Evolutionary conservation across 2,329 filamentous ascomycete genomes (phyloP), one percentile per base, ranked within the genome.

Genomic region (Penicillium sp.): DNA sequence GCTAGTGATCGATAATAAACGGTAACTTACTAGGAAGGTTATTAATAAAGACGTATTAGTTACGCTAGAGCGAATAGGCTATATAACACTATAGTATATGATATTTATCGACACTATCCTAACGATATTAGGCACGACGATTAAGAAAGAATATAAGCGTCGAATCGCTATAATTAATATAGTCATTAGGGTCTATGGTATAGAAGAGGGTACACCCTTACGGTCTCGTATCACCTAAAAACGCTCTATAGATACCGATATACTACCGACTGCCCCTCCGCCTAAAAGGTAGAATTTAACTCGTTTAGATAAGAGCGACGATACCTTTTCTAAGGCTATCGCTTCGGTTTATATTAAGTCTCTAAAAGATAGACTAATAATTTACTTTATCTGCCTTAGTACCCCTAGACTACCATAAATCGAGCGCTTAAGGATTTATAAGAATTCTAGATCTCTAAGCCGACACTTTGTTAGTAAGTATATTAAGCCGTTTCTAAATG

Each of bases 121-220:
- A 26, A 64, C 58, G 16, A 61, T 68, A 55, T 61, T 61, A 4
- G 60, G 60, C 26, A 50, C 41, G 13, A 68, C 56, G 32, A 27
- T 67, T 19, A 51, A 65, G 56, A 56, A 60, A 55, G 63, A 70
- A 48, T 61, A 60, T 56, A 26, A 63, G 47, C 60, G 57, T 36
- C 52, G 58, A 44, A 68, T 68, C 55, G 36, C 56, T 40, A 53
- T 50, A 44, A 67, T 68, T 27, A 65, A 67, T 59, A 55, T 57
- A 19, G 55, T 64, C 19, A 64, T 60, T 53, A 59, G 57, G 26
- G 63, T 69, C 55, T 69, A 60, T 60, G 52, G 54, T 57, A 53
- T 60, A 46, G 59, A 66, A 59, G 63, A 69, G 51, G 61, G 64
- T 19, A 44, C 51, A 43, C 63, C 55, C 43, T 67, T 39, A 44